Percentiles rank a stretch among this genome's conserved stretches.
These are phyloP conservation scores for Lentinula novae-zelandiae DNA, from an alignment of 1,284 basidiomycete species.

Conservation along the genomic window DNA sequence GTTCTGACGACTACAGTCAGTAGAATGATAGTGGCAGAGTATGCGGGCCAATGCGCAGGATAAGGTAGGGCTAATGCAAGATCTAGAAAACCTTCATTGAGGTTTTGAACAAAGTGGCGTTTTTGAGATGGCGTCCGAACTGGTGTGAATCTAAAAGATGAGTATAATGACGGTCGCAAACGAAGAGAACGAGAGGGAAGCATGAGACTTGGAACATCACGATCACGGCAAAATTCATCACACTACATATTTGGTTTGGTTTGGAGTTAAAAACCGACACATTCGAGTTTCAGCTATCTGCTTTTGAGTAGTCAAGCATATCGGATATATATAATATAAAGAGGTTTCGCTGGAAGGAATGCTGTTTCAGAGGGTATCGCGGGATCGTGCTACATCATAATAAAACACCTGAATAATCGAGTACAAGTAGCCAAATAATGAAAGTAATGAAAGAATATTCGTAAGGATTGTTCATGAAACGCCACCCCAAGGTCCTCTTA, in stretches of 20 bases:
- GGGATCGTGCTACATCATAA: not conserved
- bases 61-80: slow-evolving; percentile 67
- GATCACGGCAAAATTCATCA: not conserved
- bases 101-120: slow-evolving; percentile 13
- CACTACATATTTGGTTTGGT: not conserved
- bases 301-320: not conserved
- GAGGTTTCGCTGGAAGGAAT: not conserved
- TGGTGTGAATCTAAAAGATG: not conserved
- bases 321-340: not conserved
- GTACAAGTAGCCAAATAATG: not conserved
- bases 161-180: not conserved
- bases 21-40: slow-evolving; percentile 76
- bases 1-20: slow-evolving; percentile 67
- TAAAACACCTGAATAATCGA: not conserved
- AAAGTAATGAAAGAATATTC: not conserved
- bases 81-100: slow-evolving; percentile 45
- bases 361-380: not conserved
- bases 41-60: slow-evolving; percentile 62
- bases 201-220: not conserved
- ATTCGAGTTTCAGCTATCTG: too few relatives aligned
- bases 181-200: slow-evolving; percentile 4
- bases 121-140: not conserved
- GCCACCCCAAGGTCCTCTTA: slow-evolving; percentile 82
- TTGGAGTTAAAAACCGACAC: too few relatives aligned
- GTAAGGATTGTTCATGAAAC: slow-evolving; percentile 30